A percentile compares a stretch with the other conserved stretches of the same genome.
These are phyloP conservation scores for Lentinula raphanica DNA, from an alignment of 768 basidiomycete species.

Conservation along the genomic window DNA sequence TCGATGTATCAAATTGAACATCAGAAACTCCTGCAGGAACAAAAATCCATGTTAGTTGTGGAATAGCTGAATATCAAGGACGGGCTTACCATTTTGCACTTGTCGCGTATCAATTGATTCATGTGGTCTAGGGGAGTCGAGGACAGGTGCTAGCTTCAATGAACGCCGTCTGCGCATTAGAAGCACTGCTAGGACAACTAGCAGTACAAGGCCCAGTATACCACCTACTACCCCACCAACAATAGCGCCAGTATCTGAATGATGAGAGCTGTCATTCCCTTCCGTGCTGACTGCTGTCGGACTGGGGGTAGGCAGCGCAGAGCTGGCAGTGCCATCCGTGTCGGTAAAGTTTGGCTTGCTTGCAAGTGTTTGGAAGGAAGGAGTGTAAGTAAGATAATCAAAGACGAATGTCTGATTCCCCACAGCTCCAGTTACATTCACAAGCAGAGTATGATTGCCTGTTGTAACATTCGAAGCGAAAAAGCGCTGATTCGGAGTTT, in stretches of 20 bases:
- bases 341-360: slow-evolving; percentile 1
- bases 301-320: background rate
- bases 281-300: background rate
- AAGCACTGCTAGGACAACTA: background rate
- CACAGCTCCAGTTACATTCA: background rate
- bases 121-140: background rate
- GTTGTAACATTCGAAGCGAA: background rate
- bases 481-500: background rate
- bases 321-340: background rate
- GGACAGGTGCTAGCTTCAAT: background rate
- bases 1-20: background rate
- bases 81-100: background rate
- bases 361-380: background rate
- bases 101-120: background rate
- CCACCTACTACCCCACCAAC: background rate
- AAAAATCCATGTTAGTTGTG: no score
- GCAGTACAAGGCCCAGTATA: background rate
- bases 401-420: slow-evolving; percentile 4
- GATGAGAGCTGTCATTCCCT: background rate
- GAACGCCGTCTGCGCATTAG: background rate
- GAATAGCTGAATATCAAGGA: background rate
- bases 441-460: background rate
- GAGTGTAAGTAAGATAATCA: background rate
- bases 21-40: background rate
- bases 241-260: background rate